Percentiles rank a stretch among this genome's conserved stretches.
Conservation (phyloP, 345 rosid species). For the Moricandia moricandioides region DNA sequence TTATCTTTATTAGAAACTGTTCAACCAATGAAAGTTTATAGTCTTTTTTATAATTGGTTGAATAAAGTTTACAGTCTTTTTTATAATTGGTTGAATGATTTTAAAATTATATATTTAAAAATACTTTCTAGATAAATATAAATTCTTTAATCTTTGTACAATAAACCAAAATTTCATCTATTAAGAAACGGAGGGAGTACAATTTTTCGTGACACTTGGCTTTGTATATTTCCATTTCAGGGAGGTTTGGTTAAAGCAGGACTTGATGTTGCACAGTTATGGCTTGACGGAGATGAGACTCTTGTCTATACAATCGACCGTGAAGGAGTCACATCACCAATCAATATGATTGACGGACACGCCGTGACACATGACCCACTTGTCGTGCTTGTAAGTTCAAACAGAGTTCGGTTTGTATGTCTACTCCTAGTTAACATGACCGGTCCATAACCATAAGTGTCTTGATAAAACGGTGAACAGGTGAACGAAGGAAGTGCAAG, state of each 20-base stretch:
- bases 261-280: slow-evolving; percentile 84
- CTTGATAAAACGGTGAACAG: slow-evolving; percentile 38
- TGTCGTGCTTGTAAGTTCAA: slow-evolving; percentile 72
- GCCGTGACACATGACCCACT: slow-evolving; percentile 88
- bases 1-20: no score
- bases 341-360: slow-evolving; percentile 72
- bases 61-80: no score
- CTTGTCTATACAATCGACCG: slow-evolving; percentile 84
- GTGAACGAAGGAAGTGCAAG: slow-evolving; percentile 94
- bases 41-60: no score
- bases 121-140: no score
- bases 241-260: slow-evolving; percentile 92
- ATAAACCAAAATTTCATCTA: no score
- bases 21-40: no score
- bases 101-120: no score
- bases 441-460: not conserved
- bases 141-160: no score
- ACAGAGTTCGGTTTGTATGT: not conserved
- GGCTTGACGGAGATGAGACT: slow-evolving; percentile 91
- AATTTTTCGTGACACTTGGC: not conserved
- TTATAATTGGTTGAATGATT: no score
- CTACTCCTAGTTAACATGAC: not conserved
- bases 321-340: slow-evolving; percentile 69
- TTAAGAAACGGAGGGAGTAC: no score
- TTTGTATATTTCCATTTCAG: slow-evolving; percentile 35